phyloP scores from a whole-genome alignment of 805 yeast species.

The Candida odintsovae region DNA sequence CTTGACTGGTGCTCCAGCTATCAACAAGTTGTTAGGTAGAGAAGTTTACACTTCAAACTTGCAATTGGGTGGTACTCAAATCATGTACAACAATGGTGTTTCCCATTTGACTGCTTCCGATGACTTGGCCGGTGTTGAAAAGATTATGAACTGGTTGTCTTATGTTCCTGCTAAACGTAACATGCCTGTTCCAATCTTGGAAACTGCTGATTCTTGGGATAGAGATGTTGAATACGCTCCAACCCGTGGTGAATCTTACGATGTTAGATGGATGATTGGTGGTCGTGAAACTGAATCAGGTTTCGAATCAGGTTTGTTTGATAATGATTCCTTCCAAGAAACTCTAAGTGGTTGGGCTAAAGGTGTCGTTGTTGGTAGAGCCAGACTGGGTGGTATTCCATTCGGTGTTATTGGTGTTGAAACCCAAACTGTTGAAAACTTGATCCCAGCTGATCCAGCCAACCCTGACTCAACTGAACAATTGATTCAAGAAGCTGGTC shows the following conservation, averaged over 20 bases:
- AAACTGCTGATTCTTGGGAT: conserved; percentile 84
- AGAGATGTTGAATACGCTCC: conserved; percentile 85
- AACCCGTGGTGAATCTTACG: conserved; percentile 64
- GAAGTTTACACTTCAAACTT: conserved; percentile 95
- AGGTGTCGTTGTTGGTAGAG: conserved; percentile 98
- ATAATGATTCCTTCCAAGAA: conserved; percentile 89
- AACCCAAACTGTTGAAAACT: conserved; percentile 82
- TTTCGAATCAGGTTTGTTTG: conserved; percentile 86
- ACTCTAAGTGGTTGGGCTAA: conserved; percentile 97
- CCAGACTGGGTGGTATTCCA: conserved; percentile 98
- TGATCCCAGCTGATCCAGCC: conserved; percentile 97
- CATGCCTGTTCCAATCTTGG: conserved; percentile 85
- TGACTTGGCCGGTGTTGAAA: conserved; percentile 93
- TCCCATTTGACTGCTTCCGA: conserved; percentile 96
- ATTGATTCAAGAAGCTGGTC: conserved; percentile 92
- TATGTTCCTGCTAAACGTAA: conserved; percentile 89
- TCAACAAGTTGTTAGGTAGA: conserved; percentile 92
- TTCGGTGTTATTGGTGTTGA: conserved; percentile 98
- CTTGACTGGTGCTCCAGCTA: conserved; percentile 98
- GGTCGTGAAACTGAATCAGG: conserved; percentile 73
- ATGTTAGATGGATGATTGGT: conserved; percentile 90
- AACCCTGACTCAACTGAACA: conserved; percentile 91
- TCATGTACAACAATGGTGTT: conserved; percentile 98
- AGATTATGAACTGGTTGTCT: conserved; percentile 93
- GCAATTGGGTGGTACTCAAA: conserved; percentile 98